phyloP scores from a whole-genome alignment of 2,329 filamentous ascomycete genomes.

The Calonectria fujianensis region DNA sequence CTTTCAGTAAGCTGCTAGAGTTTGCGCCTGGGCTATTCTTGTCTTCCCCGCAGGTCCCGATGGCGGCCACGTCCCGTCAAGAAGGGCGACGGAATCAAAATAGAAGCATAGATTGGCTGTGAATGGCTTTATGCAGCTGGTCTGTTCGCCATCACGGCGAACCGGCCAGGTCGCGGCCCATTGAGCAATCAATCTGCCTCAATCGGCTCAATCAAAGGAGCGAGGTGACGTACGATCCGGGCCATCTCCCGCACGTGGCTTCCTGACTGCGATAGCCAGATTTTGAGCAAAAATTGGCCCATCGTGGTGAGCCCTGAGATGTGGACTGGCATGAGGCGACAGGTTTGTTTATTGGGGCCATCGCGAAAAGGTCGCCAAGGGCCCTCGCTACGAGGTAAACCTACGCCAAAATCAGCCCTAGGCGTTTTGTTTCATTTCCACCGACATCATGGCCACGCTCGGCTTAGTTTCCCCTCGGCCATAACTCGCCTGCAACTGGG shows the following conservation, averaged over 20 bases:
- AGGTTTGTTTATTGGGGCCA: constrained; percentile 29
- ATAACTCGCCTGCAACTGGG: constrained; percentile 13
- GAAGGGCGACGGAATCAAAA: constrained; percentile 17
- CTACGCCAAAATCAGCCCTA: constrained; percentile 46
- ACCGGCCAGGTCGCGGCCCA: constrained; percentile 1
- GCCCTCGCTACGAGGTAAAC: constrained; percentile 44
- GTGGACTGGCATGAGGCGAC: constrained; percentile 12
- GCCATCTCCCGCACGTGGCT: constrained; percentile 25
- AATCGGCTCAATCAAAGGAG: constrained; percentile 12
- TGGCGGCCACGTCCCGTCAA: neutral
- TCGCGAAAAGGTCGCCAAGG: constrained; percentile 17
- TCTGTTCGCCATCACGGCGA: constrained; percentile 4
- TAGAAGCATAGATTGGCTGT: constrained; percentile 3
- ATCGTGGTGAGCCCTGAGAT: neutral
- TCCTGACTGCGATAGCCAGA: constrained; percentile 22
- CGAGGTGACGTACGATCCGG: neutral
- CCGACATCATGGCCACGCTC: constrained; percentile 48
- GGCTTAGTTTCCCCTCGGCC: constrained; percentile 26
- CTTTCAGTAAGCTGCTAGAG: constrained; percentile 18
- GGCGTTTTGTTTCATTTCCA: constrained; percentile 53
- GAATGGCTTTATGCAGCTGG: constrained; percentile 19
- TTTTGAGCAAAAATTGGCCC: constrained; percentile 25
- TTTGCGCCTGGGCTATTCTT: constrained; percentile 28
- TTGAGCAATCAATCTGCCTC: constrained; percentile 23
- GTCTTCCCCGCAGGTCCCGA: constrained; percentile 37